Percentiles rank a stretch among this genome's conserved stretches.
These are phyloP conservation scores for Pleurotus salmoneostramineus DNA, from an alignment of 768 basidiomycete species.

Conservation along the genomic window DNA sequence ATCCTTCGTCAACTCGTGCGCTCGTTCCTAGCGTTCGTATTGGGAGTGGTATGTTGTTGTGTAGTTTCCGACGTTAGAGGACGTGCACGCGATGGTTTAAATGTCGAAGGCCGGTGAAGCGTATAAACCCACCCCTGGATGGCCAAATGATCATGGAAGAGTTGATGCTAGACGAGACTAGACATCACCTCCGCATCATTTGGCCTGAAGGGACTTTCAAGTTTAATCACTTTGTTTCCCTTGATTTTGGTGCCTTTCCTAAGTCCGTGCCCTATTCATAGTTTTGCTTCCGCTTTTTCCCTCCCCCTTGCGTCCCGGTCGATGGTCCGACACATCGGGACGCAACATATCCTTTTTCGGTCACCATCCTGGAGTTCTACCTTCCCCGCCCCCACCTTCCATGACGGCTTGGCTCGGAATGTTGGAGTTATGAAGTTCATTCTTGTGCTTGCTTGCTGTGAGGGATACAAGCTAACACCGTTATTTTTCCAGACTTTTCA, in stretches of 20 bases:
- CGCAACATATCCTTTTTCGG: no score
- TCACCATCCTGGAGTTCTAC: no score
- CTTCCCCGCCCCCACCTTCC: no score
- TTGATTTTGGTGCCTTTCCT: not conserved
- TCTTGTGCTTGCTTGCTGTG: no score
- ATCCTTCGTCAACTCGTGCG: not conserved
- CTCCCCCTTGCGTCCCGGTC: no score
- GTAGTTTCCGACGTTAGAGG: constrained; percentile 8
- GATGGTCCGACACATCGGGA: no score
- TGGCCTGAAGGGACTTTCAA: not conserved
- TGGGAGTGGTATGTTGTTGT: constrained; percentile 7
- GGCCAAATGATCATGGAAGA: not conserved
- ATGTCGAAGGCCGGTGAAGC: not conserved
- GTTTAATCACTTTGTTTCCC: not conserved
- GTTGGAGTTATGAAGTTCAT: no score
- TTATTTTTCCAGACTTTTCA: no score
- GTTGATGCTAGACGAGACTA: not conserved
- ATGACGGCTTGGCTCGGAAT: no score
- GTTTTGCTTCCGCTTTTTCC: not conserved
- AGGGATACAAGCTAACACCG: no score
- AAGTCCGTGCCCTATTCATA: not conserved
- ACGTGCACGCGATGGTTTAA: constrained; percentile 1
- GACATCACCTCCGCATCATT: not conserved
- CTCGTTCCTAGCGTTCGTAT: not conserved
- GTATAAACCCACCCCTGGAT: not conserved